Conservation (phyloP, 352 stramenopile genomes). For the Globisporangium lucens region DNA sequence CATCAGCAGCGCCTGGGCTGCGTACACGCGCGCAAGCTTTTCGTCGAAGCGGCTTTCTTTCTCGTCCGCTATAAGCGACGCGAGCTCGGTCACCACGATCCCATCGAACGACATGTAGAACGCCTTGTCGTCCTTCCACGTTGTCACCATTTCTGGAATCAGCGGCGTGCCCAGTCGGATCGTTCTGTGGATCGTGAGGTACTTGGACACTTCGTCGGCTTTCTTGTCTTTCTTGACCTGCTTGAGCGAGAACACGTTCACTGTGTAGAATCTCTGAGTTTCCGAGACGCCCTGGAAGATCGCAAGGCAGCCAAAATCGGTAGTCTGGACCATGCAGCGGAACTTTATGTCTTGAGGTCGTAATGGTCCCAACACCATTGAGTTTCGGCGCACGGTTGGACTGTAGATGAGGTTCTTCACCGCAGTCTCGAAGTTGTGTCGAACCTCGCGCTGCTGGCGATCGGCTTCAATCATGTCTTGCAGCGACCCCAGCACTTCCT, state of each 20-base stretch:
- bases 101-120: conserved; percentile 81
- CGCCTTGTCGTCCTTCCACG: conserved; percentile 75
- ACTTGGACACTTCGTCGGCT: conserved; percentile 65
- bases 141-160: conserved; percentile 67
- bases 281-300: conserved; percentile 68
- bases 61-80: conserved; percentile 56
- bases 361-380: conserved; percentile 40
- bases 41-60: conserved; percentile 56
- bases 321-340: conserved; percentile 69
- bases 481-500: conserved; percentile 59
- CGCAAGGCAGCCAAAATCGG: conserved; percentile 69
- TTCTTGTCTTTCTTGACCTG: conserved; percentile 68
- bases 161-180: conserved; percentile 69
- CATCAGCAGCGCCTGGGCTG: conserved; percentile 73
- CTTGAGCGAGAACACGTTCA: conserved; percentile 77
- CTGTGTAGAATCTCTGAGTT: conserved; percentile 60
- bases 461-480: conserved; percentile 40
- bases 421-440: conserved; percentile 79
- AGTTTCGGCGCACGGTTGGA: conserved; percentile 46
- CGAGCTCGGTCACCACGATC: conserved; percentile 64
- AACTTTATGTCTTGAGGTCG: conserved; percentile 65
- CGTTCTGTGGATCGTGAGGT: conserved; percentile 62
- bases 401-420: conserved; percentile 84
- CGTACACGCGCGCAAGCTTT: conserved; percentile 48
- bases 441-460: conserved; percentile 49